Base-by-base conservation (phyloP, 106 monocot genomes). In the Allium sativum region DNA sequence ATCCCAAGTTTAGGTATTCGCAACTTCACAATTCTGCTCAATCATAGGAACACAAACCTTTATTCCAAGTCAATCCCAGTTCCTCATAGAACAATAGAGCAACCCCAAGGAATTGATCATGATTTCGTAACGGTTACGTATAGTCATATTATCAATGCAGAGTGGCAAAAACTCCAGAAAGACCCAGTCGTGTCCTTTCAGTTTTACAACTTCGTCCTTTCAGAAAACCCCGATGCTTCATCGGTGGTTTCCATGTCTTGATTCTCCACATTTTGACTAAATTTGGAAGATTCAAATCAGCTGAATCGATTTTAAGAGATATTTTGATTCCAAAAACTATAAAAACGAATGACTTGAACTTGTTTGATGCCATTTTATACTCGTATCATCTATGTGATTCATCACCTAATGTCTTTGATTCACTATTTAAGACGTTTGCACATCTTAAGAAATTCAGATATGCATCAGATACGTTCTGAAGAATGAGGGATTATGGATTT, bases 401-500 rank as follows among this genome's bases (percentile, higher is more conserved):
- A 13, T 77, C 86, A 0, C 77, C 86, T 6, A 64, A 54, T 47
- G 84, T 75, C 7, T 90, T 96, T 60, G 90, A 96, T 50, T 65
- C 72, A 42, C 65, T 96, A 16, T 90, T 90, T 61, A 83, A 80
- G 56, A 67, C 77, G 44, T 87, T 76, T 68, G 83, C 90, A 3
- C 83, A 72, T 53, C 16, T 68, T 44, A 79, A 67, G 55, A 96
- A 90, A 79, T 79, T 96, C 55, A 42, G 87, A 51, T 60, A 55
- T 59, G 84, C 87, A 31, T 83, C 84, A 6, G 84, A 79, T 52
- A 71, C 68, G 11, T 90, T 87, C 62, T 55, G 58, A 3, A 52
- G 65, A 12, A 96, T 90, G 95, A 62, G 77, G 51, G 84, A 79
- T 17, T 73, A 87, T 64, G 90, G 87, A 2, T 79, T 96, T 66